phyloP scores from a whole-genome alignment of 2,329 filamentous ascomycete genomes.

The Aspergillus pseudoterreus region DNA sequence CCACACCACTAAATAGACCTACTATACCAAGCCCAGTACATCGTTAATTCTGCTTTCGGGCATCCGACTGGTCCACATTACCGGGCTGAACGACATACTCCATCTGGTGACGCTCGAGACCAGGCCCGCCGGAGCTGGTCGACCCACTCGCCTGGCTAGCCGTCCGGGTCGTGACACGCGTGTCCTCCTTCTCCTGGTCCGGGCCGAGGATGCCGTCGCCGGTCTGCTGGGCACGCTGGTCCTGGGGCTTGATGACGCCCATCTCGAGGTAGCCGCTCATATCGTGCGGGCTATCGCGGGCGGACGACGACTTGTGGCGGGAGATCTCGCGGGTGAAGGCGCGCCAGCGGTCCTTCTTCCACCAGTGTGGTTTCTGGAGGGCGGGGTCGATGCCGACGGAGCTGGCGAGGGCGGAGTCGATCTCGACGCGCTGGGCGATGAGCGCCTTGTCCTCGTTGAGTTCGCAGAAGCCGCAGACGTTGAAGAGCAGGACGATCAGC shows the following conservation, averaged over 20 bases:
- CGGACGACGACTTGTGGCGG: neutral
- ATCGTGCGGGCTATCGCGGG: neutral
- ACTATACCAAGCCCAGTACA: too few relatives aligned
- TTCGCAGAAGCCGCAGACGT: slow-evolving; percentile 53
- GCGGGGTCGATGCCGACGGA: slow-evolving; percentile 3
- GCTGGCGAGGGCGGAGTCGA: slow-evolving; percentile 6
- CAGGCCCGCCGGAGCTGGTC: neutral
- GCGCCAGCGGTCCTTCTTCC: slow-evolving; percentile 6
- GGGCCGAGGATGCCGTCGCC: neutral
- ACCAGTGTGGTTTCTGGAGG: slow-evolving; percentile 9
- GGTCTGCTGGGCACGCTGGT: neutral
- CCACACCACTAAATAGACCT: too few relatives aligned
- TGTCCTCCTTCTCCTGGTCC: neutral
- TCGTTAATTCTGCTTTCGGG: neutral
- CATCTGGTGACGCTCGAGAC: neutral
- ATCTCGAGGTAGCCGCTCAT: slow-evolving; percentile 10
- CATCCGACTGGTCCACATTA: neutral
- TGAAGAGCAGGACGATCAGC: slow-evolving; percentile 43
- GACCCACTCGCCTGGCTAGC: slow-evolving; percentile 7
- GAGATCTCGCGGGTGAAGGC: slow-evolving; percentile 6
- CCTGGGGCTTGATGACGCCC: slow-evolving; percentile 11
- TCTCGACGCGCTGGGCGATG: slow-evolving; percentile 54
- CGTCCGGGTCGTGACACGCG: slow-evolving; percentile 5
- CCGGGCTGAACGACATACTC: slow-evolving; percentile 6
- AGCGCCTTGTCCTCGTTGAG: slow-evolving; percentile 69